A percentile compares a stretch with the other conserved stretches of the same genome.
phyloP scores from a whole-genome alignment of 208 protist genomes.

The Sergeia podlipaevii region DNA sequence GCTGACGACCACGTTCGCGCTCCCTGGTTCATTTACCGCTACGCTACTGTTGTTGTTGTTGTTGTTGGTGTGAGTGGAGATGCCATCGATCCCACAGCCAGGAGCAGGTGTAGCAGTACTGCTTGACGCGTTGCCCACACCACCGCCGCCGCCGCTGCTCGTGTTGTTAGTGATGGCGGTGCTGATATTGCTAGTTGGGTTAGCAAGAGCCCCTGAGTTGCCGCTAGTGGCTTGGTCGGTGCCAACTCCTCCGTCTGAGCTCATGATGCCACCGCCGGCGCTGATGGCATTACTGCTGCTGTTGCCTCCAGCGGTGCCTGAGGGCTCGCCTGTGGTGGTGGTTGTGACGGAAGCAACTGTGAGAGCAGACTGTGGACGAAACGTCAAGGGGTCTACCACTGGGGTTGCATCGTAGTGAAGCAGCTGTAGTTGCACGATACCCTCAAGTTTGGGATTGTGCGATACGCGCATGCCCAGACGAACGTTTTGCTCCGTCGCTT shows the following conservation, averaged over 20 bases:
- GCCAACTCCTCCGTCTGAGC: not conserved
- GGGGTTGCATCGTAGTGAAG: conserved; percentile 77
- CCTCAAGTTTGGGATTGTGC: conserved; percentile 58
- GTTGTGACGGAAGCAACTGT: not conserved
- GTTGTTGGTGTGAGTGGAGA: not conserved
- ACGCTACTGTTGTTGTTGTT: not conserved
- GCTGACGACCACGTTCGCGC: too few relatives aligned
- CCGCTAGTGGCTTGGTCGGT: too few relatives aligned
- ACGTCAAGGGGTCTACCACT: conserved; percentile 34
- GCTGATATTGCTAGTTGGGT: too few relatives aligned
- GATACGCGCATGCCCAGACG: conserved; percentile 41
- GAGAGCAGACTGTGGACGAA: conserved; percentile 22
- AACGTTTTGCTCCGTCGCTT: conserved; percentile 55
- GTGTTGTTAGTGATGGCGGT: too few relatives aligned
- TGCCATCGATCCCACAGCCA: conserved; percentile 6
- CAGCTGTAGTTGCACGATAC: conserved; percentile 66
- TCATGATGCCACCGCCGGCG: not conserved
- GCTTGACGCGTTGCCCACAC: not conserved
- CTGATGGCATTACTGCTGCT: not conserved
- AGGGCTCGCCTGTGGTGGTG: not conserved
- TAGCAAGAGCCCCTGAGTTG: too few relatives aligned
- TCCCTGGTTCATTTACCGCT: not conserved
- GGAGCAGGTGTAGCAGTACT: not conserved
- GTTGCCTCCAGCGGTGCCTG: conserved; percentile 1
- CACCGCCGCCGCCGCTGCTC: too few relatives aligned